A percentile compares a stretch with the other conserved stretches of the same genome.
Evolutionary conservation across 495 filamentous ascomycete genomes (phyloP).

Genomic region (Bacidia rubella): DNA sequence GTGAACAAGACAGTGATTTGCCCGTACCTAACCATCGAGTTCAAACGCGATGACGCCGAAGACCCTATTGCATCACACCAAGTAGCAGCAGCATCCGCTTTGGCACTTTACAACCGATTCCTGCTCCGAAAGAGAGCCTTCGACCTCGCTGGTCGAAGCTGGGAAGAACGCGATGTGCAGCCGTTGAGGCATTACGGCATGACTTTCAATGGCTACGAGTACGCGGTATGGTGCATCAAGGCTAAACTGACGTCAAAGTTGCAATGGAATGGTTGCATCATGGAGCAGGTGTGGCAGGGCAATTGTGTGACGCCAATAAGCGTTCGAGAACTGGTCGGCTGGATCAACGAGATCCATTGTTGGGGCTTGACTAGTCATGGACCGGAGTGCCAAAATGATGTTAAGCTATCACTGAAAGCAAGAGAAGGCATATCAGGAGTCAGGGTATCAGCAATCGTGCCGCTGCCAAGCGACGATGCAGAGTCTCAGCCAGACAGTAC

Average conservation of each 20-base stretch:
- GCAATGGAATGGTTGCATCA: slow-evolving; percentile 2
- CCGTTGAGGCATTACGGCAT: slow-evolving; percentile 5
- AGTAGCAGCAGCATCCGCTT: background rate
- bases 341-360: slow-evolving; percentile 9
- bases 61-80: background rate
- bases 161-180: background rate
- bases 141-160: background rate
- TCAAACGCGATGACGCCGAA: slow-evolving; percentile 1
- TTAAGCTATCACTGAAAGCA: background rate
- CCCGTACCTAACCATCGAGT: slow-evolving; percentile 5
- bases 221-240: background rate
- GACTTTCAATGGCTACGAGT: background rate
- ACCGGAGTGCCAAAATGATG: background rate
- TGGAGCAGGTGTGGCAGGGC: background rate
- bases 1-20: background rate
- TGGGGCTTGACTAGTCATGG: slow-evolving; percentile 7
- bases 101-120: slow-evolving; percentile 5
- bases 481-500: no score
- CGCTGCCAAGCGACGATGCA: no score
- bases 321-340: background rate
- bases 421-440: no score
- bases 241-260: background rate
- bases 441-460: no score
- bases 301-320: background rate
- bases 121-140: background rate